Base-by-base conservation (phyloP, 805 yeast species). In the Myxozyma neotropica region DNA sequence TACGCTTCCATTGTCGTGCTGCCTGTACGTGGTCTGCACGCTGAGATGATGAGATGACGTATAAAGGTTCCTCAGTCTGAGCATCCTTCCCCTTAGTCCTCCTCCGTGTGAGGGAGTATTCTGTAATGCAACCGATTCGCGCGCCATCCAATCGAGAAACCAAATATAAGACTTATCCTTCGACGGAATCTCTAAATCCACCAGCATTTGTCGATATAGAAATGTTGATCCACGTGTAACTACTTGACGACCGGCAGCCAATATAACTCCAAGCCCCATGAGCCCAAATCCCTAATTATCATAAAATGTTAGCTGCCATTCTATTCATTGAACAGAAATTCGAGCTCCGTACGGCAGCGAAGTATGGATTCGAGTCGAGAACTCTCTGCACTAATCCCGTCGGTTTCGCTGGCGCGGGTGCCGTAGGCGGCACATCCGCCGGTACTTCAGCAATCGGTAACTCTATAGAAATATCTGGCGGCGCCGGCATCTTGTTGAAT, bases 101-200 rank as follows among this genome's bases (percentile, higher is more conserved):
- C 55, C 5, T 3, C 6, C 44, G 2, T 21, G 19, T 12, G 23
- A 2, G 4, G 29, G 2, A 26, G 31, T 15, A 17, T 35, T n/a
- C 36, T 42, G 49, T 19, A 50, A n/a, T 5, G 58, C 45, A 6
- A 57, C 59, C 2, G 65, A 52, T 27, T 62, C 64, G 26, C 64
- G 60, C 6, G 71, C 67, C 96, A 94, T 91, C 98, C 98, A 94
- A 64, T 89, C 94, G 51, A 94, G 78, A 69, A 94, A 92, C 98
- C 99, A 94, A 63, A 84, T 79, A 73, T 93, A 94, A 33, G 96
- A 87, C 70, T 91, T 91, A 72, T 94, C 99, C 72, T 88, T 89
- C 23, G 93, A 86, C 45, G 96, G 91, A 38, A 94, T 91, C 70
- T 94, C 99, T 57, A 94, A 77, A 73, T 94, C 98, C 27, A 91